Percentiles rank a stretch among this genome's conserved stretches.
Conservation (phyloP, 2,329 filamentous ascomycete genomes). For the Neopestalotiopsis sp. region DNA sequence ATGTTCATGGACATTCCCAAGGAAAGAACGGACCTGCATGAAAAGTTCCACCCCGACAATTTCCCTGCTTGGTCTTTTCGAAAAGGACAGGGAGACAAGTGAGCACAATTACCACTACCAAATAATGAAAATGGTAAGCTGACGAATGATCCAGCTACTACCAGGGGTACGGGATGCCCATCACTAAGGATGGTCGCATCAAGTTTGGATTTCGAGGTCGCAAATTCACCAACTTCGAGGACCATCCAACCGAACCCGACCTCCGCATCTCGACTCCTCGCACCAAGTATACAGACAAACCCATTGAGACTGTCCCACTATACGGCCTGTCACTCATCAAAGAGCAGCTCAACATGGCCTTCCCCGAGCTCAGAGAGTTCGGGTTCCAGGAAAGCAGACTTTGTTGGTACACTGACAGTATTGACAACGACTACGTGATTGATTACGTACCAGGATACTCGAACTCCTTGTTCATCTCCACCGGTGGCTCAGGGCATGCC, state of each 20-base stretch:
- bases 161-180: no score
- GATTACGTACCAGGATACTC: no score
- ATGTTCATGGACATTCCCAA: constrained; percentile 38
- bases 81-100: constrained; percentile 22
- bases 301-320: constrained; percentile 30
- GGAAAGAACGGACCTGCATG: constrained; percentile 36
- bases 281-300: constrained; percentile 29
- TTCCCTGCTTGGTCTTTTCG: constrained; percentile 40
- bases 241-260: constrained; percentile 13
- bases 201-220: no score
- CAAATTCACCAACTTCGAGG: no score
- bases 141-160: no score
- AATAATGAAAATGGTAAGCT: no score
- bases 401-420: no score
- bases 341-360: constrained; percentile 20
- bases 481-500: no score
- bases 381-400: background rate
- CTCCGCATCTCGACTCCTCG: constrained; percentile 28
- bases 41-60: constrained; percentile 38
- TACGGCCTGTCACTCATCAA: constrained; percentile 32
- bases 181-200: no score
- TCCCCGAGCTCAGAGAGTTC: background rate
- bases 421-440: no score
- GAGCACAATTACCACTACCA: no score
- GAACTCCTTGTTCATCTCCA: no score